Percentiles rank a stretch among this genome's conserved stretches.
Conservation (phyloP, 345 rosid species). For the Ceriops zippeliana region DNA sequence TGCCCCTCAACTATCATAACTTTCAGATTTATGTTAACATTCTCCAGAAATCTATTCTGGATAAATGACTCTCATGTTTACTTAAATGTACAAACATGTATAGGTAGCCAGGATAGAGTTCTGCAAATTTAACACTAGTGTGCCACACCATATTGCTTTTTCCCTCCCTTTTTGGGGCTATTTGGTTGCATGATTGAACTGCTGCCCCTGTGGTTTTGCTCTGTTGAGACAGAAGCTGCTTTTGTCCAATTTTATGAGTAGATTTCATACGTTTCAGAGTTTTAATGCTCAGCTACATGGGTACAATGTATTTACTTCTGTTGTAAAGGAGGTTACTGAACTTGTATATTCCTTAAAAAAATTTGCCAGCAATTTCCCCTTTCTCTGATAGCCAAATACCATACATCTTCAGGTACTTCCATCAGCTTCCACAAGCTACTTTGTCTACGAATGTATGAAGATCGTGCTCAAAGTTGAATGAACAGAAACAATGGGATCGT, state of each 20-base stretch:
- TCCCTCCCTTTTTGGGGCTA: too few relatives aligned
- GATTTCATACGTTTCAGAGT: not conserved
- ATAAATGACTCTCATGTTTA: not conserved
- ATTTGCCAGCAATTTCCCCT: constrained; percentile 3
- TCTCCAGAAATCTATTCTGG: not conserved
- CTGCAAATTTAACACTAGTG: not conserved
- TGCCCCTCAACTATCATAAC: not conserved
- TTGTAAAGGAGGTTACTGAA: not conserved
- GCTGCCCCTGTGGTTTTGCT: too few relatives aligned
- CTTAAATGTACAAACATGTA: not conserved
- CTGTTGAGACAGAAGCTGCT: too few relatives aligned
- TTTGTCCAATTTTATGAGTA: too few relatives aligned
- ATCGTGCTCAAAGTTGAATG: constrained; percentile 69
- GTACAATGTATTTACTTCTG: not conserved
- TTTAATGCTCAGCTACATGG: not conserved
- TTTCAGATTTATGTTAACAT: not conserved
- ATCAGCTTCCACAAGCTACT: constrained; percentile 78
- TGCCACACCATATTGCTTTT: not conserved
- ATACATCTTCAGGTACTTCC: constrained; percentile 69
- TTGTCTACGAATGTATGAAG: constrained; percentile 85
- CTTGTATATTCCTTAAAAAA: not conserved
- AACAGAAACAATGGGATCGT: constrained; percentile 19
- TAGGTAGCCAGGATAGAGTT: not conserved
- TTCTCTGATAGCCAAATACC: constrained; percentile 6
- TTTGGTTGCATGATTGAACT: too few relatives aligned